A percentile compares a stretch with the other conserved stretches of the same genome.
phyloP scores from a whole-genome alignment of 345 rosid species.

The Eucalyptus erythrocorys region DNA sequence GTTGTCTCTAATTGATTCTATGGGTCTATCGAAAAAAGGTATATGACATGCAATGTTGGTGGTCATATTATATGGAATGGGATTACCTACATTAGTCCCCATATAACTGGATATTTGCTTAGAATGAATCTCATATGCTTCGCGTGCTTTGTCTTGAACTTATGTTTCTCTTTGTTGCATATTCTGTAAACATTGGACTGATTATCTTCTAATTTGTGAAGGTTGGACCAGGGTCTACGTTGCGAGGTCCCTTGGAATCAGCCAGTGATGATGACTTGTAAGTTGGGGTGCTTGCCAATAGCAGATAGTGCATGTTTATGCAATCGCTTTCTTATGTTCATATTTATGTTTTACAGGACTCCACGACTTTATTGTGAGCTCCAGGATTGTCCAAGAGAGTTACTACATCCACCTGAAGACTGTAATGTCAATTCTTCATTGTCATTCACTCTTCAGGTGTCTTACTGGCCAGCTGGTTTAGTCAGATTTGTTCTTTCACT shows the following conservation, averaged over 20 bases:
- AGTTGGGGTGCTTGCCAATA: slow-evolving; percentile 14
- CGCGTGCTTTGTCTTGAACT: neutral
- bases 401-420: slow-evolving; percentile 89
- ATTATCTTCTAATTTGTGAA: slow-evolving; percentile 11
- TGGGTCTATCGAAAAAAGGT: neutral
- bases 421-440: slow-evolving; percentile 88
- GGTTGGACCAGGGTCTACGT: slow-evolving; percentile 78
- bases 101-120: neutral
- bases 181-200: neutral
- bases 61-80: neutral
- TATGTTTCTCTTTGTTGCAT: neutral
- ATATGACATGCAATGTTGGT: neutral
- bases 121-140: neutral
- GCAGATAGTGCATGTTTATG: neutral
- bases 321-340: neutral
- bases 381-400: slow-evolving; percentile 71
- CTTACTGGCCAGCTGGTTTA: slow-evolving; percentile 1
- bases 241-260: slow-evolving; percentile 77
- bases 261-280: slow-evolving; percentile 60
- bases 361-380: slow-evolving; percentile 69
- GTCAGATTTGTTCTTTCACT: neutral
- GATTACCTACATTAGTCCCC: neutral
- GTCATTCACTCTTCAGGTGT: slow-evolving; percentile 91
- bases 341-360: slow-evolving; percentile 26
- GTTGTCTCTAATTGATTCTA: neutral